phyloP scores from a whole-genome alignment of 2,329 filamentous ascomycete species.

The Cordyceps cateniannulata region DNA sequence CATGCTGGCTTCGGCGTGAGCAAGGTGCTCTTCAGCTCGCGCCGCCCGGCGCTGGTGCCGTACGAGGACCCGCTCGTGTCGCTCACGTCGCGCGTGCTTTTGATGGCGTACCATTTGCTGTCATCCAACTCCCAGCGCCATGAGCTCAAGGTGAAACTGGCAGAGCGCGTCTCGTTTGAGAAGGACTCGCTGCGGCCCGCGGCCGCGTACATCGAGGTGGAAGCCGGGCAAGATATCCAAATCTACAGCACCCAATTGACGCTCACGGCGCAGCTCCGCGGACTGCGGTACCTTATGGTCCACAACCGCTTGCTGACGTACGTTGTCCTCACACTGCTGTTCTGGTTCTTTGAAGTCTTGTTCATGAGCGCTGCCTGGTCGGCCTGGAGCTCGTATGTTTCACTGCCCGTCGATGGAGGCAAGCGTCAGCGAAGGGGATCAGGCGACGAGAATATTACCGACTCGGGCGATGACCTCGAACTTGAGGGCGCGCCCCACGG shows the following conservation, averaged over 20 bases:
- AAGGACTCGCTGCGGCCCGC: conserved; percentile 34
- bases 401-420: conserved; percentile 13
- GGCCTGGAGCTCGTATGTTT: conserved; percentile 36
- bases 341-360: conserved; percentile 71
- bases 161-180: conserved; percentile 63
- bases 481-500: conserved; percentile 25
- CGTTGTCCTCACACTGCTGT: conserved; percentile 58
- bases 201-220: conserved; percentile 55
- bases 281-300: conserved; percentile 81
- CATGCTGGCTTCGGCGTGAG: conserved; percentile 30
- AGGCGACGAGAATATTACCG: conserved; percentile 13
- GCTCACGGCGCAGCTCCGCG: conserved; percentile 68
- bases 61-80: conserved; percentile 69
- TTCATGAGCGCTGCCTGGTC: conserved; percentile 62
- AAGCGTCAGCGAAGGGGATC: conserved; percentile 7
- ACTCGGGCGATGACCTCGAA: conserved; percentile 14
- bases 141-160: conserved; percentile 60
- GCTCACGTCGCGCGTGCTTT: conserved; percentile 50
- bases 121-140: conserved; percentile 59
- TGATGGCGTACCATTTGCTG: conserved; percentile 64
- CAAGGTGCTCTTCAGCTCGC: conserved; percentile 52
- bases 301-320: conserved; percentile 68
- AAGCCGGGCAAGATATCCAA: conserved; percentile 64
- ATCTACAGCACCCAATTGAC: conserved; percentile 65
- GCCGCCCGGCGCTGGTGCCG: conserved; percentile 71